Conservation (phyloP, 768 basidiomycete genomes). For the Lyophyllum atratum region DNA sequence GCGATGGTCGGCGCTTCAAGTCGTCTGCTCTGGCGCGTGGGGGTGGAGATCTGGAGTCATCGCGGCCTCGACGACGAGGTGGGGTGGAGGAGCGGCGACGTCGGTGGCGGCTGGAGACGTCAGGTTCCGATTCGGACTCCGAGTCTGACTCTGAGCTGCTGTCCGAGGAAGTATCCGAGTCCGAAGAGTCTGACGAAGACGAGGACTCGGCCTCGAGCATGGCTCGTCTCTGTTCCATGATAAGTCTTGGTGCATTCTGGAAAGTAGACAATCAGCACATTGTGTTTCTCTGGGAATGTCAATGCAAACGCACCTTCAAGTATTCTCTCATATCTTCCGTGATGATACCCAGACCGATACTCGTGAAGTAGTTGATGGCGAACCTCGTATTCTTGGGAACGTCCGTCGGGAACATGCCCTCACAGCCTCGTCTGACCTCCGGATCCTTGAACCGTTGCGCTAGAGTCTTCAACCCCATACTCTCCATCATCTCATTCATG, state of each 20-base stretch:
- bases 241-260: constrained; percentile 88
- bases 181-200: constrained; percentile 39
- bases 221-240: constrained; percentile 92
- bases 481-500: constrained; percentile 93
- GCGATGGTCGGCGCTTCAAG: constrained; percentile 9
- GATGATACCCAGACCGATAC: constrained; percentile 84
- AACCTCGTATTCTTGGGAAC: constrained; percentile 96
- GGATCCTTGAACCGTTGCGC: constrained; percentile 90
- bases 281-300: background rate
- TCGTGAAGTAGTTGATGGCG: constrained; percentile 98
- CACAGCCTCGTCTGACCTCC: constrained; percentile 71
- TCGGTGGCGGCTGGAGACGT: constrained; percentile 20
- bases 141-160: constrained; percentile 25
- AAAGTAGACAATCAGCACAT: constrained; percentile 9
- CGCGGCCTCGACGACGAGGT: constrained; percentile 22
- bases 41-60: constrained; percentile 14
- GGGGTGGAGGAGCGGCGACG: constrained; percentile 28
- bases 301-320: constrained; percentile 68
- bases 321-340: constrained; percentile 98
- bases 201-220: constrained; percentile 70
- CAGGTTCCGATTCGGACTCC: constrained; percentile 21
- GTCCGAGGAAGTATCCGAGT: constrained; percentile 36
- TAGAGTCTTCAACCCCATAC: constrained; percentile 86
- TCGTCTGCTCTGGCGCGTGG: constrained; percentile 14
- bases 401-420: constrained; percentile 93